phyloP scores from a whole-genome alignment of 2,329 filamentous ascomycete species.

The Hymenotorrendiella dingleyae region DNA sequence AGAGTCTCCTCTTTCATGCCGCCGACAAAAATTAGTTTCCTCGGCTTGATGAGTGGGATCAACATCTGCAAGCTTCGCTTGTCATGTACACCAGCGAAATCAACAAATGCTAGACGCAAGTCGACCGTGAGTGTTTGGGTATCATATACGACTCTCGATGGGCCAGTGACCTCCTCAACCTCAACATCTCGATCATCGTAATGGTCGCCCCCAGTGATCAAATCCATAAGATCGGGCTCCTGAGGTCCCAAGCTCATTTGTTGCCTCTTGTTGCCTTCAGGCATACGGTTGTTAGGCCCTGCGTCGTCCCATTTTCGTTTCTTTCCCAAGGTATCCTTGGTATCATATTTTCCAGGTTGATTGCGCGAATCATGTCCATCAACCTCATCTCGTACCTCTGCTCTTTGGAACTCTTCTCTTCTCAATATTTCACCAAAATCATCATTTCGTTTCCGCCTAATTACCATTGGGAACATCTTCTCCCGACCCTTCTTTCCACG shows the following conservation, averaged over 20 bases:
- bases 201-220: constrained; percentile 37
- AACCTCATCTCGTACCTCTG: constrained; percentile 79
- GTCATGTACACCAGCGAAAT: constrained; percentile 89
- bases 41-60: constrained; percentile 86
- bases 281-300: constrained; percentile 34
- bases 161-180: constrained; percentile 52
- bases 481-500: constrained; percentile 87
- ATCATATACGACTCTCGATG: constrained; percentile 67
- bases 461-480: constrained; percentile 82
- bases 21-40: constrained; percentile 88
- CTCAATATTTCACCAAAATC: constrained; percentile 93
- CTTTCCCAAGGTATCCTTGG: constrained; percentile 67
- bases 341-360: constrained; percentile 42
- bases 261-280: constrained; percentile 54
- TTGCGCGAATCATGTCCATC: constrained; percentile 58
- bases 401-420: constrained; percentile 87
- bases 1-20: constrained; percentile 75
- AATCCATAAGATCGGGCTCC: constrained; percentile 37
- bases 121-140: constrained; percentile 61
- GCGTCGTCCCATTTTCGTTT: constrained; percentile 89
- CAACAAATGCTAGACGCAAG: constrained; percentile 77
- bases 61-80: constrained; percentile 91
- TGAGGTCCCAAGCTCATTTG: constrained; percentile 37
- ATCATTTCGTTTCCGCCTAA: constrained; percentile 72
- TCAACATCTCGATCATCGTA: constrained; percentile 55